A percentile compares a stretch with the other conserved stretches of the same genome.
These are phyloP conservation scores for Panaeolus papilionaceus DNA, from an alignment of 768 basidiomycete genomes.

Conservation along the genomic window DNA sequence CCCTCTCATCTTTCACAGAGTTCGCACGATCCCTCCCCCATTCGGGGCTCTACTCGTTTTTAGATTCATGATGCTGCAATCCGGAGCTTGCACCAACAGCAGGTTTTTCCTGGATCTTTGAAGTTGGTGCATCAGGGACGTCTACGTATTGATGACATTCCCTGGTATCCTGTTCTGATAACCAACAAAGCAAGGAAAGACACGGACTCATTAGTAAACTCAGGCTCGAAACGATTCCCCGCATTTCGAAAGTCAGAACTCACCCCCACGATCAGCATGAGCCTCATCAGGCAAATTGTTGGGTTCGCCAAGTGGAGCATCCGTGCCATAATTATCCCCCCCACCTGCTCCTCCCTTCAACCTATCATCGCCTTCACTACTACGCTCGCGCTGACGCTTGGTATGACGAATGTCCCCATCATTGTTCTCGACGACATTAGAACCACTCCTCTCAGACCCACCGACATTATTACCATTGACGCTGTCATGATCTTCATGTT, in stretches of 20 bases:
- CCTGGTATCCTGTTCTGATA: neutral
- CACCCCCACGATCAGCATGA: constrained; percentile 13
- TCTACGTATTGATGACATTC: neutral
- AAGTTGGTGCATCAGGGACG: neutral
- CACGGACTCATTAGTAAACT: neutral
- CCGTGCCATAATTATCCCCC: constrained; percentile 7
- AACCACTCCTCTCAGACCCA: neutral
- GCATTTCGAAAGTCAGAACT: constrained; percentile 6
- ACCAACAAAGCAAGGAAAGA: neutral
- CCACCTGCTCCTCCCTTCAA: constrained; percentile 7
- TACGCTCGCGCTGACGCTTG: neutral
- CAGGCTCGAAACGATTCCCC: neutral
- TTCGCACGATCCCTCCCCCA: constrained; percentile 1
- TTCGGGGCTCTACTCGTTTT: constrained; percentile 11
- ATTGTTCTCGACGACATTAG: neutral
- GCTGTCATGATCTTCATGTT: neutral
- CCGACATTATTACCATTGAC: neutral
- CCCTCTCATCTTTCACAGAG: constrained; percentile 2
- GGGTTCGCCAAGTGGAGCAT: constrained; percentile 3
- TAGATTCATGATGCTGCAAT: neutral
- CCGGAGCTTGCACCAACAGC: neutral
- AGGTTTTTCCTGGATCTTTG: neutral
- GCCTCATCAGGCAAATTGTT: neutral
- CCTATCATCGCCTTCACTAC: neutral
- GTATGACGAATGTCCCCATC: neutral